phyloP scores from a whole-genome alignment of 2,329 filamentous ascomycete genomes.

The Ophiocordyceps camponoti-rufipedis region DNA sequence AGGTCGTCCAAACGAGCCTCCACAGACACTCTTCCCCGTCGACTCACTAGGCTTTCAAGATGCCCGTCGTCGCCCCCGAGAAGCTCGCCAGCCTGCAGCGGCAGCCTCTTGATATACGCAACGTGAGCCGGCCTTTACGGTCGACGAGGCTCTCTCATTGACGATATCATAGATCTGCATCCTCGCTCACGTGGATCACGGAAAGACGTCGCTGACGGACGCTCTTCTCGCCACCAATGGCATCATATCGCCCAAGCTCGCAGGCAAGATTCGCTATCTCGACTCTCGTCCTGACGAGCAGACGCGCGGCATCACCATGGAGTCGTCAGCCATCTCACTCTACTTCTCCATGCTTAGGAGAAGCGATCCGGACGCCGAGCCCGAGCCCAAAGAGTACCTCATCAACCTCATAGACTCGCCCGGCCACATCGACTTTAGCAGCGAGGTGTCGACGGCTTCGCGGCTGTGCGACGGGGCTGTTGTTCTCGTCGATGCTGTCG shows the following conservation, averaged over 20 bases:
- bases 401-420: constrained; percentile 97
- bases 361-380: constrained; percentile 44
- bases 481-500: constrained; percentile 87
- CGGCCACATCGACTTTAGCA: constrained; percentile 96
- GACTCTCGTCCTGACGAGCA: constrained; percentile 95
- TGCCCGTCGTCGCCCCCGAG: constrained; percentile 84
- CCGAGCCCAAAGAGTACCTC: constrained; percentile 72
- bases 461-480: constrained; percentile 87
- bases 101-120: constrained; percentile 76
- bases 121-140: constrained; percentile 39
- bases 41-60: constrained; percentile 20
- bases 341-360: constrained; percentile 85
- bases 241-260: constrained; percentile 94
- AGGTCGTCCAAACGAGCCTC: neutral
- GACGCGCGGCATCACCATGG: constrained; percentile 96
- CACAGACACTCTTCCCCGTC: neutral
- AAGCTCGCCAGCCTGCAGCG: constrained; percentile 82
- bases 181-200: constrained; percentile 91
- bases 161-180: constrained; percentile 58
- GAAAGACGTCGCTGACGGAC: constrained; percentile 93
- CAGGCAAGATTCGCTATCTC: constrained; percentile 93
- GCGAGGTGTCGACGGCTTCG: constrained; percentile 91
- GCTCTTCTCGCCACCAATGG: constrained; percentile 95
- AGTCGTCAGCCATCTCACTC: constrained; percentile 92
- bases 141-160: neutral